These are phyloP conservation scores for Pythium folliculosum DNA, from an alignment of 352 stramenopile genomes.

Conservation along the genomic window DNA sequence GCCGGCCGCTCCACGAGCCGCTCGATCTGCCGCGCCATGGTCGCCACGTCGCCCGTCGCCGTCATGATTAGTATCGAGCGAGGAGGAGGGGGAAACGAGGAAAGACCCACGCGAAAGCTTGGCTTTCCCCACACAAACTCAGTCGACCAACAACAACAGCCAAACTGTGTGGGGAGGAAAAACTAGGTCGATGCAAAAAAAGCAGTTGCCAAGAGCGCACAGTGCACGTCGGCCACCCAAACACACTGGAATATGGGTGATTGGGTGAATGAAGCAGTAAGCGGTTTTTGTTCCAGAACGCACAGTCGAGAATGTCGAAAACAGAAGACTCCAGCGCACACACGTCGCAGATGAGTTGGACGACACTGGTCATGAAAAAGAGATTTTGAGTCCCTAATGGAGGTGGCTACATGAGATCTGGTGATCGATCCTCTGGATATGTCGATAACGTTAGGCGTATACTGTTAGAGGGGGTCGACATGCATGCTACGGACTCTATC, in stretches of 20 bases:
- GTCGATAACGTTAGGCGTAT: background rate
- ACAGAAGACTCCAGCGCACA: background rate
- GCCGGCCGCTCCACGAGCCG: slow-evolving; percentile 56
- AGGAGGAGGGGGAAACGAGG: background rate
- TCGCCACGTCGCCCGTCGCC: slow-evolving; percentile 53
- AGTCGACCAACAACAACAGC: background rate
- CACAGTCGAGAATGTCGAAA: slow-evolving; percentile 11
- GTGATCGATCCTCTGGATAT: too few species aligned
- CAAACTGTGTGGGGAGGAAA: background rate
- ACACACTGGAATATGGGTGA: background rate
- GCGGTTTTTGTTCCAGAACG: background rate
- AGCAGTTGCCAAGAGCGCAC: background rate
- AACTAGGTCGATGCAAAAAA: background rate
- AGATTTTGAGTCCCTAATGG: too few species aligned
- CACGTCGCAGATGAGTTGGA: background rate
- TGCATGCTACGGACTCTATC: background rate
- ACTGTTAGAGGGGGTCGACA: too few species aligned
- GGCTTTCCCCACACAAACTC: background rate
- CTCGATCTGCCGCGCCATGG: slow-evolving; percentile 76
- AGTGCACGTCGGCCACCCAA: background rate
- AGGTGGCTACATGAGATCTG: too few species aligned
- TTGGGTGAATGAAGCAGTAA: background rate
- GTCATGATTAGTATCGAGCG: slow-evolving; percentile 20
- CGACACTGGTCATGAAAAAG: too few species aligned
- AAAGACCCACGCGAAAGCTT: background rate